Evolutionary conservation across 192 early-diverging fungal genomes (phyloP), one percentile per base, ranked within the genome.

Genomic region (Kappamyces sp.): DNA sequence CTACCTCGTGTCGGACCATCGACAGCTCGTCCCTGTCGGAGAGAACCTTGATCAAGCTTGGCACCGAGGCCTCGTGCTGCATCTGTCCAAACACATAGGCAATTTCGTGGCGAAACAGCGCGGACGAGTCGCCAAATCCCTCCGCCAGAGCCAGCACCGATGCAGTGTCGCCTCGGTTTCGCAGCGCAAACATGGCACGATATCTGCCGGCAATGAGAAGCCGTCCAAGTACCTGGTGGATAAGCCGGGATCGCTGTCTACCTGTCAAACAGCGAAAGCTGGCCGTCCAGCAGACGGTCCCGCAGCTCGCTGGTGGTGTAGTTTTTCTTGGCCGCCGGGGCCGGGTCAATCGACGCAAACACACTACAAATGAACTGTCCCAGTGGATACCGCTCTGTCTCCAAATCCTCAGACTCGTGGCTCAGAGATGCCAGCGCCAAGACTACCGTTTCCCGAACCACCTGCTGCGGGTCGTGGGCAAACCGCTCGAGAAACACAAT

Each of bases 61-160:
- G 92, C 0, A 98, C 89, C 29, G 84, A 82, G 3, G 87, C 92
- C 32, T 86, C 85, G 61, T 92, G 90, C 76, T 94, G 93, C 83
- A 98, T 83, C 69, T 98, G 92, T 51, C 95, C 95, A 79, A 98
- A 98, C 9, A 98, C 87, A 68, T 90, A 98, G 31, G 91, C 75
- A 62, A 80, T 90, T 67, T 98, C 94, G 58, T 98, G 94, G 54
- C 92, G 73, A 73, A 98, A 98, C 57, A 98, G 62, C 32, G 90
- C 83, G 62, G 74, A 81, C 12, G 81, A 76, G 15, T 85, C 88
- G 43, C 84, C 76, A 49, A 97, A 86, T 15, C 91, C 95, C 54
- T 88, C 83, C 0, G 88, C 87, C 41, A 98, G 69, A 0, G 88
- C 88, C 63, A 88, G 61, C 0, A 96, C 91, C 5, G 91, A 77